Percentiles rank a stretch among this genome's conserved stretches.
Conservation (phyloP, 2,329 filamentous ascomycete species). For the Lachnellula suecica region DNA sequence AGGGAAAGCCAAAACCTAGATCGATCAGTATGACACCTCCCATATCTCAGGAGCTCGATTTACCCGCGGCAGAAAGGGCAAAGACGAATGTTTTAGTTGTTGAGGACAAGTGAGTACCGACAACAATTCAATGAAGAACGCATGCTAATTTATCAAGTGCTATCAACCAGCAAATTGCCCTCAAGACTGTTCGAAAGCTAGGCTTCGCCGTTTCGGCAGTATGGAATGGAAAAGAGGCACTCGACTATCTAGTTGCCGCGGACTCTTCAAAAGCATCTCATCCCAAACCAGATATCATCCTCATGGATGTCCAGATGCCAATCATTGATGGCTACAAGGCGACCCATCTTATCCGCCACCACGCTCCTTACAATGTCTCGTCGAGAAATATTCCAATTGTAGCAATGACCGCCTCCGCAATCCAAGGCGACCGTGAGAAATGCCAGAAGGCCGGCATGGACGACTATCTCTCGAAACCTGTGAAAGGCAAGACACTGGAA, state of each 20-base stretch:
- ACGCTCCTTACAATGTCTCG: conserved; percentile 61
- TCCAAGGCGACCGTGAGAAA: conserved; percentile 74
- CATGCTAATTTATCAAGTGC: conserved; percentile 43
- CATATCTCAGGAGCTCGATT: conserved; percentile 43
- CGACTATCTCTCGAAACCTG: conserved; percentile 72
- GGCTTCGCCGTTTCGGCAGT: conserved; percentile 70
- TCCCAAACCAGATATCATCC: conserved; percentile 64
- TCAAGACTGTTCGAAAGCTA: conserved; percentile 72
- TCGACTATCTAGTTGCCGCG: conserved; percentile 67
- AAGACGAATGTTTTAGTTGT: conserved; percentile 73
- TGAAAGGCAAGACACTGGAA: conserved; percentile 66
- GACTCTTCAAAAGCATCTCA: conserved; percentile 32
- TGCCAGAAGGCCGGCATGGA: conserved; percentile 75
- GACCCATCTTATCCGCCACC: conserved; percentile 70
- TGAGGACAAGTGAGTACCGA: conserved; percentile 70
- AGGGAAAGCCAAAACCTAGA: conserved; percentile 1
- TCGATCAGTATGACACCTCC: conserved; percentile 25
- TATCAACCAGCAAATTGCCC: conserved; percentile 75
- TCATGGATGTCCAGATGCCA: conserved; percentile 78
- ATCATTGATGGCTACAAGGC: conserved; percentile 77
- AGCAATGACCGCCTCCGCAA: conserved; percentile 79
- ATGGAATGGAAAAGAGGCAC: conserved; percentile 77
- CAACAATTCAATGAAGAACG: too few relatives aligned
- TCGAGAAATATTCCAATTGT: conserved; percentile 69
- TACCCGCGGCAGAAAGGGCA: conserved; percentile 57